Evolutionary conservation across 2,329 filamentous ascomycete genomes (phyloP), one percentile per base, ranked within the genome.

Genomic region (Colletotrichum tanaceti): DNA sequence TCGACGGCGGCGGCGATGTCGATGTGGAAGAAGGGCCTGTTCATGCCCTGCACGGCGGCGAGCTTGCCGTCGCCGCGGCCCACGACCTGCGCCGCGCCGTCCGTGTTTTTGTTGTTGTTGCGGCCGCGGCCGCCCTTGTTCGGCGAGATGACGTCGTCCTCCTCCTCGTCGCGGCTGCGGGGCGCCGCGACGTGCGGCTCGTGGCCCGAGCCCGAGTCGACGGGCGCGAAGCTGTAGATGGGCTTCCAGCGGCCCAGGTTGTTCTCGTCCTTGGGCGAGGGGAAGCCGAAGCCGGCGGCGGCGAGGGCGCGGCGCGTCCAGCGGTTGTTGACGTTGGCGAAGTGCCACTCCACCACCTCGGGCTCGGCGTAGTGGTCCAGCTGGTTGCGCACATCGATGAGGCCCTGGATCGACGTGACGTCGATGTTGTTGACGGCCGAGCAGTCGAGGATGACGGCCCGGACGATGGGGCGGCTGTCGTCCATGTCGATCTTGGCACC

Each of bases 231-330:
- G 22, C 75, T 77, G 52, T 79, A 79, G 14, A 78, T 73, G 0
- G 77, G 75, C 1, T 71, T 73, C 78, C 78, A 80, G n/a, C 73
- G 73, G 2, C 70, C 70, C 2, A 79, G 55, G 1, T 74, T 72
- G 2, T 73, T 71, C 1, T 71, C 65, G n/a, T 77, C 76, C 20
- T 75, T 70, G 11, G 74, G 68, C 0, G 73, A 75, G 0, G 77
- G 83, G 63, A 79, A 83, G 0, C 87, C 87, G 67, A 90, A 90
- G 0, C 87, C 87, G 0, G 84, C 85, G 0, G 81, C 81, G 0
- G 85, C 82, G 0, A 90, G 82, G 0, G 87, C 86, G 4, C 86
- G 83, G 35, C 86, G 83, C 6, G 86, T 84, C 87, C 87, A 90
- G 10, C 83, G 82, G 73, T 87, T 88, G 66, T 79, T 79, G 9